Base-by-base conservation (phyloP, 208 protist genomes). In the Acanthamoeba castellanii region DNA sequence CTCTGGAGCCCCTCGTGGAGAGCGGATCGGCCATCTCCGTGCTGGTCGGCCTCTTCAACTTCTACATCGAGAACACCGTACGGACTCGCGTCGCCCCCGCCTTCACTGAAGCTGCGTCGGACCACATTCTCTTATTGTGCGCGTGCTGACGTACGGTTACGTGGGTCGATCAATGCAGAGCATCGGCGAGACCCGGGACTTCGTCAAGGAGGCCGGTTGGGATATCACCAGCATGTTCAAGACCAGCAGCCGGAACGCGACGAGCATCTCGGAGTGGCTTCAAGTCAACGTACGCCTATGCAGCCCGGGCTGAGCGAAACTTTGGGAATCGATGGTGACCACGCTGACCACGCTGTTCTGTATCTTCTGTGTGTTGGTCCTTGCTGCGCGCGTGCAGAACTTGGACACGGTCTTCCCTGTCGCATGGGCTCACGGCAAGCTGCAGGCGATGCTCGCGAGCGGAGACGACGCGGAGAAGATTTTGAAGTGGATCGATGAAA, bases 141-240 rank as follows among this genome's bases (percentile, higher is more conserved):
- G 64, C 34, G 9, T 45, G 37, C 27, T 85, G 47, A 85, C 25
- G 18, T 11, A 27, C 16, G 14, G 13, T 11, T 30, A 45, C 11
- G 18, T 27, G 14, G 27, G 9, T 8, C n/a, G n/a, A n/a, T n/a
- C n/a, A n/a, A n/a, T n/a, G n/a, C 81, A 88, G 81, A 88, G 81
- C 81, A 64, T 64, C 25, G 52, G 81, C 37, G 81, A 88, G 37
- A 55, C 52, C 34, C 81, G 81, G 5, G 81, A 88, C 27, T 88
- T 59, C 52, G 45, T 64, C 42, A 64, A 32, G 25, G 81, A 47
- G 20, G 81, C 81, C 6, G 81, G 52, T 5, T 64, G 45, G 50
- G 81, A 88, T 20, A 34, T 88, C 27, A 88, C 20, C 50, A 42
- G 45, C 50, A 30, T 88, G n/a, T 88, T 88, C 81, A 88, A 88